Evolutionary conservation across 306 rosid species (phyloP), one percentile per base, ranked within the genome.

Genomic region (Quercus bicolor): DNA sequence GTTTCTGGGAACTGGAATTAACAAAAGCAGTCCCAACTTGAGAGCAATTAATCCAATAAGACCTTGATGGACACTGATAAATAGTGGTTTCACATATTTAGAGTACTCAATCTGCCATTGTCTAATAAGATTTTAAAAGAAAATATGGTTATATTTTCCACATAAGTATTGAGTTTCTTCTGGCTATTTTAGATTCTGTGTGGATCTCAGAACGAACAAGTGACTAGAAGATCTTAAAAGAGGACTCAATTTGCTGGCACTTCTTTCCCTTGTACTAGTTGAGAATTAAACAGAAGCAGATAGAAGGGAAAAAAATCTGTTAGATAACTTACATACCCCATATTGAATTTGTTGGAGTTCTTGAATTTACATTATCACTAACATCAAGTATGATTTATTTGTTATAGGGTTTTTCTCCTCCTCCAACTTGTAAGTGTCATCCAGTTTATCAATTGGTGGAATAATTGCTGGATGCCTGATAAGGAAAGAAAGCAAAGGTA

Each of bases 361-460:
- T 57, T 56, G 76, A 62, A 13, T 55, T 29, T 65, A 45, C 19
- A 68, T 4, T 56, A 69, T 28, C 65, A 56, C 48, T 56, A 20
- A 60, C 80, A 65, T 70, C 73, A 23, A 73, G 60, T 37, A 26
- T 75, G 66, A 60, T 72, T 84, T 59, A 24, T 43, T 66, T 65
- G 77, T 56, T 37, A 59, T 75, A 88, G 92, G 80, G 76, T 86
- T 73, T 88, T 88, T 84, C 90, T 88, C 16, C 33, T 84, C 62
- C 90, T 88, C 77, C 96, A 91, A 83, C 91, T 92, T 60, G 80
- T 90, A 75, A 94, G 98, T 80, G 89, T 94, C 24, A 85, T 90
- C 68, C 98, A 92, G 80, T 92, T 92, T 56, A 94, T 94, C 79
- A 83, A 76, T 59, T 94, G 94, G 97, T 92, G 97, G 98, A 94